Base-by-base conservation (phyloP, 768 basidiomycete genomes). In the Rhizopogon vulgaris region DNA sequence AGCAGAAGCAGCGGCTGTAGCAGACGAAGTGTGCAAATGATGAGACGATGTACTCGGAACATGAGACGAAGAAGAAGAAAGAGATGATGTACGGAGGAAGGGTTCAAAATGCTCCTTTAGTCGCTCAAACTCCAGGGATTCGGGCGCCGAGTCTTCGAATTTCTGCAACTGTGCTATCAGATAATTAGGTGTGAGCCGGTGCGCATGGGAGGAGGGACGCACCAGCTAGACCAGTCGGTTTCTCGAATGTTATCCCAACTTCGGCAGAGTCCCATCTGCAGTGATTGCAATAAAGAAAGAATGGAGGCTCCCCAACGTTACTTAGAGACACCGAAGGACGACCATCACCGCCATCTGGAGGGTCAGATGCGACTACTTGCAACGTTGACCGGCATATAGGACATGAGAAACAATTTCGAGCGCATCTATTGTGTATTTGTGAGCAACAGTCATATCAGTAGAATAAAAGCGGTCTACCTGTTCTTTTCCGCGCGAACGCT, bases 401-500 rank as follows among this genome's bases (percentile, higher is more conserved):
- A 65, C 96, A 99, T 70, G 88, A 81, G 71, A 98, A 98, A 74
- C 96, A 99, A 63, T 96, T 97, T 51, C 96, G 80, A 15, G 95
- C 94, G 69, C 96, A 99, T 80, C 96, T 97, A 64, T 7, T 15
- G 22, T 22, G 22, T 22, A 45, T 34, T 6, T 48, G 41, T 39
- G 42, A 36, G 47, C 14, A 47, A 18, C 32, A 15, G 32, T 32
- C 38, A 50, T 38, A 46, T 43, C 38, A n/a, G 3, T 36, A 27
- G 28, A 22, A 11, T 22, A 36, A 49, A 15, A 34, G 56, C 70
- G 12, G 43, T 56, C 59, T 56, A 90, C 95, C 94, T 79, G 63
- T 96, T 97, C 78, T 94, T 95, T 71, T 99, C 96, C 11, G 90
- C 93, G 50, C 96, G 78, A n/a, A 99, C 96, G 61, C 93, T 96